phyloP scores from a whole-genome alignment of 2,329 filamentous ascomycete species.

The Talaromyces sp. region DNA sequence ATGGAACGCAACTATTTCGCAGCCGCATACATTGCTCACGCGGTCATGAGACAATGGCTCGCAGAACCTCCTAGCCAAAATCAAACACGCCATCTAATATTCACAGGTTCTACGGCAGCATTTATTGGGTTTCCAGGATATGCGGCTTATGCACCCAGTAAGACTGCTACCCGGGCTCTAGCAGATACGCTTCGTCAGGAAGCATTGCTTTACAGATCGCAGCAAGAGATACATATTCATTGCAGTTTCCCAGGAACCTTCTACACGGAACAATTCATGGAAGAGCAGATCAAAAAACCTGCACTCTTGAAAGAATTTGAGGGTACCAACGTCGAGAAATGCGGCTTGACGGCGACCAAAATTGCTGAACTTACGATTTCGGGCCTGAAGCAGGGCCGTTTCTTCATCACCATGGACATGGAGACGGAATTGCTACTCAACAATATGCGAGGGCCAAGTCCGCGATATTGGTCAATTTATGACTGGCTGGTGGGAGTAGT shows the following conservation, averaged over 20 bases:
- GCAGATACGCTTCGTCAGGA: slow-evolving; percentile 5
- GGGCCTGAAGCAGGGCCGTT: background rate
- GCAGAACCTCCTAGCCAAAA: background rate
- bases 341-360: background rate
- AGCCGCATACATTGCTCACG: slow-evolving; percentile 1
- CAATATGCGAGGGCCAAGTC: slow-evolving; percentile 9
- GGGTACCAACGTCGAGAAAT: background rate
- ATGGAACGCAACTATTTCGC: slow-evolving; percentile 5
- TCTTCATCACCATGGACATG: slow-evolving; percentile 3
- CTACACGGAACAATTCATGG: background rate
- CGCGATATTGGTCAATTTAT: background rate
- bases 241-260: slow-evolving; percentile 5
- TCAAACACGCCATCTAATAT: background rate
- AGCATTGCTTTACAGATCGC: background rate
- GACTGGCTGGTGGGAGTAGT: background rate
- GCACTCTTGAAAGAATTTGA: slow-evolving; percentile 5
- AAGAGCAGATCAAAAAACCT: slow-evolving; percentile 1
- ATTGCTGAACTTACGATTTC: background rate
- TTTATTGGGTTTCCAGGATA: slow-evolving; percentile 1
- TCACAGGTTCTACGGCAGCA: slow-evolving; percentile 5
- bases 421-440: background rate
- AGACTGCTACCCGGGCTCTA: background rate
- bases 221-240: background rate
- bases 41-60: background rate
- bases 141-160: background rate